Evolutionary conservation across 192 early-diverging fungal genomes (phyloP).

Genomic region (Coemansia nantahalensis): DNA sequence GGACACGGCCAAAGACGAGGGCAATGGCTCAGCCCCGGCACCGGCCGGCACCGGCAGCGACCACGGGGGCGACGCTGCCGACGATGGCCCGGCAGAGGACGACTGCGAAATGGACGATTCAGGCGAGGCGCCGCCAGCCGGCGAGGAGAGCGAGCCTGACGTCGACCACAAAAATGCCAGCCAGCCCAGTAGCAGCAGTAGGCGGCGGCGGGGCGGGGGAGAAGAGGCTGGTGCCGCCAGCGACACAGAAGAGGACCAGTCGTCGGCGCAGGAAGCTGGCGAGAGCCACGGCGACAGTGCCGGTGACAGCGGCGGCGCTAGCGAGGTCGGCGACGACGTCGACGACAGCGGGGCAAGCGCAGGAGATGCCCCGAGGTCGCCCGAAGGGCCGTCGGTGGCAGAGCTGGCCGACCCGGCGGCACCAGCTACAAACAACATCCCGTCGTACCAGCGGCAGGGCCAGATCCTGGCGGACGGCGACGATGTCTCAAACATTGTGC

Average conservation of each 20-base stretch:
- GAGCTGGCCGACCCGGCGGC: no score
- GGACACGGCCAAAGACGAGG: neutral
- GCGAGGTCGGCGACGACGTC: no score
- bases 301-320: no score
- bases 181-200: no score
- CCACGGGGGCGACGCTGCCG: neutral
- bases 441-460: slow-evolving; percentile 41
- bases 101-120: slow-evolving; percentile 2
- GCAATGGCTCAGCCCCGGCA: neutral
- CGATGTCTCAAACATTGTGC: slow-evolving; percentile 34
- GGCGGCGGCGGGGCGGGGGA: no score
- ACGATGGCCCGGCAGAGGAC: neutral
- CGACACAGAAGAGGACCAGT: no score
- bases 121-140: slow-evolving; percentile 1
- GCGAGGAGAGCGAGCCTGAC: slow-evolving; percentile 1
- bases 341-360: no score
- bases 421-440: slow-evolving; percentile 34
- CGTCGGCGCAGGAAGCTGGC: neutral
- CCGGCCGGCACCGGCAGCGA: slow-evolving; percentile 1
- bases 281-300: neutral
- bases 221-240: no score
- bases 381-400: no score
- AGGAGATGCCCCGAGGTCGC: no score
- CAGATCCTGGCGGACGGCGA: slow-evolving; percentile 10
- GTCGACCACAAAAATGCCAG: no score